These are phyloP conservation scores for Fusarium longipes DNA, from an alignment of 2,329 filamentous ascomycete species.

Conservation along the genomic window DNA sequence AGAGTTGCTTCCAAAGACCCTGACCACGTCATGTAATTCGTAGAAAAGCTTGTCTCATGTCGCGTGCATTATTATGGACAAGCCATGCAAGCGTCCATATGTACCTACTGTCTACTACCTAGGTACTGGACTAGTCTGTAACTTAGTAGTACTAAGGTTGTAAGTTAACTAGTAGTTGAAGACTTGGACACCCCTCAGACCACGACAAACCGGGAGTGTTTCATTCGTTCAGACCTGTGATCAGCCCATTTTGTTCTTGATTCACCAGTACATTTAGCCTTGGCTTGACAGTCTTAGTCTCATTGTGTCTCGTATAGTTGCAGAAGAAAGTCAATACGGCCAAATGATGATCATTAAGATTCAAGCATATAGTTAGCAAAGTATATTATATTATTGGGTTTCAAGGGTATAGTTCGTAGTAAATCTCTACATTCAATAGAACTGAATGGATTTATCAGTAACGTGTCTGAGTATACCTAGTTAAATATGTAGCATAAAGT, in stretches of 20 bases:
- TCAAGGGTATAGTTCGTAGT: too few species aligned
- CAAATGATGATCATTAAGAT: not conserved
- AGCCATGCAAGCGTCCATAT: not conserved
- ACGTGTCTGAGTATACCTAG: not conserved
- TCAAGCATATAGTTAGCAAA: not conserved
- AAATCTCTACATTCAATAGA: not conserved
- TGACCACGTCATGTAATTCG: not conserved
- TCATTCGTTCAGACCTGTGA: conserved; percentile 31
- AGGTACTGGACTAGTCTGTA: too few species aligned
- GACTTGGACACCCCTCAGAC: not conserved
- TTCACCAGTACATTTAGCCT: not conserved
- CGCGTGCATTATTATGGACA: conserved; percentile 27
- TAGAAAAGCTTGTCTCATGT: conserved; percentile 13
- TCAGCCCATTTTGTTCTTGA: conserved; percentile 12
- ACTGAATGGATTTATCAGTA: not conserved
- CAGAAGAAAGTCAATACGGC: not conserved
- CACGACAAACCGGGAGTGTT: conserved; percentile 37
- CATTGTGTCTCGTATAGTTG: conserved; percentile 2
- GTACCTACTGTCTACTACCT: not conserved
- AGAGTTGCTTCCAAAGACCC: not conserved
- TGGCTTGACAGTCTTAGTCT: not conserved
- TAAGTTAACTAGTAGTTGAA: too few species aligned
- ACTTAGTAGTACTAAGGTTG: too few species aligned
- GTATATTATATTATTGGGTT: too few species aligned
- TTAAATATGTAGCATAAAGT: not conserved